These are phyloP conservation scores for Phoma sp. DNA, from an alignment of 2,329 filamentous ascomycete species.

Conservation along the genomic window DNA sequence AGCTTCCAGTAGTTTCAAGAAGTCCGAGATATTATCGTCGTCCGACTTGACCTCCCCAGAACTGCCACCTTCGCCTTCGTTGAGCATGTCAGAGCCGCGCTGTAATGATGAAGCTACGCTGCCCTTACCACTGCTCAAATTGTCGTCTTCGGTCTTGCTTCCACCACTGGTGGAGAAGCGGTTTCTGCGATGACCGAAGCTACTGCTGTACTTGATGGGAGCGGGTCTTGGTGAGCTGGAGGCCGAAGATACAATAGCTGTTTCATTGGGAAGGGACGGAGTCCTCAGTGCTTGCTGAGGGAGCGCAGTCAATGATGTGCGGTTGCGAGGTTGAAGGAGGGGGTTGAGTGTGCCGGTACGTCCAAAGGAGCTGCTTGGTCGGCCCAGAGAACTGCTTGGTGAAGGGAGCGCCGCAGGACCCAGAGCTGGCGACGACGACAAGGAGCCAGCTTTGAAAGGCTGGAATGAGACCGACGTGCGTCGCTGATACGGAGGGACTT, in stretches of 20 bases:
- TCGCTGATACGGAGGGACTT: slow-evolving; percentile 62
- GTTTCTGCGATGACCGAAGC: slow-evolving; percentile 84
- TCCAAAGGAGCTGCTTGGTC: slow-evolving; percentile 34
- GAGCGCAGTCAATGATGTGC: slow-evolving; percentile 74
- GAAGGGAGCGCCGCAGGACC: slow-evolving; percentile 59
- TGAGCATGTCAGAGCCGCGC: slow-evolving; percentile 80
- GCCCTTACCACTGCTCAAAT: slow-evolving; percentile 79
- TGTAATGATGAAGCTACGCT: slow-evolving; percentile 73
- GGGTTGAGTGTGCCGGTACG: slow-evolving; percentile 31
- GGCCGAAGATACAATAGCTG: slow-evolving; percentile 67
- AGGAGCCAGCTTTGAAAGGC: slow-evolving; percentile 92
- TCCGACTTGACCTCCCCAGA: slow-evolving; percentile 75
- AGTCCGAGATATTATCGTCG: slow-evolving; percentile 92
- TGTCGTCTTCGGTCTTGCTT: slow-evolving; percentile 75
- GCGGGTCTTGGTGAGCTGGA: slow-evolving; percentile 80
- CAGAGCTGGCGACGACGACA: slow-evolving; percentile 83
- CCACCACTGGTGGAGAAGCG: slow-evolving; percentile 78
- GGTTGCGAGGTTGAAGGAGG: slow-evolving; percentile 65
- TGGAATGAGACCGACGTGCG: slow-evolving; percentile 89
- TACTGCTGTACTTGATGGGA: slow-evolving; percentile 88
- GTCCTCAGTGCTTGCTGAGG: slow-evolving; percentile 76
- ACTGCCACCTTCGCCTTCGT: slow-evolving; percentile 69
- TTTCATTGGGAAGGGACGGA: slow-evolving; percentile 67
- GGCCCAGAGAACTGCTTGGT: slow-evolving; percentile 39
- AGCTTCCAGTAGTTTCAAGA: slow-evolving; percentile 85